Evolutionary conservation across 2,329 filamentous ascomycete species (phyloP).

Genomic region (Ophiognomonia clavigignenti-juglandacearum): DNA sequence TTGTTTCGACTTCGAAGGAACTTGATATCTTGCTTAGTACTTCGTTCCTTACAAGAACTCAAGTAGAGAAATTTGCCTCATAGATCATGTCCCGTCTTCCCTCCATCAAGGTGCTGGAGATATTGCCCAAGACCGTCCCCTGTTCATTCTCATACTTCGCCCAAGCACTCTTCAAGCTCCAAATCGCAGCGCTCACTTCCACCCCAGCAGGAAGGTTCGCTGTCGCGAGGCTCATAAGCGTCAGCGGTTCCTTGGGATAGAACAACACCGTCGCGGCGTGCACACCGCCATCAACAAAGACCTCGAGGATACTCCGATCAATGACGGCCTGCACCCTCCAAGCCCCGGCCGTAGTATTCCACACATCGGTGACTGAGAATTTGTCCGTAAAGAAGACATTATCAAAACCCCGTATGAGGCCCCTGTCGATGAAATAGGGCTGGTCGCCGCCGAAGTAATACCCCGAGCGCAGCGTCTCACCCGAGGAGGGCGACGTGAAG

Average conservation of each 20-base stretch:
- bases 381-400: conserved; percentile 49
- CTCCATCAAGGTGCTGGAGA: conserved; percentile 10
- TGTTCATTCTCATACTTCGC: conserved; percentile 20
- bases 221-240: conserved; percentile 29
- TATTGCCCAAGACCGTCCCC: conserved; percentile 23
- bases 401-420: conserved; percentile 33
- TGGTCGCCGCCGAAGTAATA: conserved; percentile 43
- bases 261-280: conserved; percentile 45
- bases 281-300: conserved; percentile 48
- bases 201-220: conserved; percentile 30
- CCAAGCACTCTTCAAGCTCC: conserved; percentile 34
- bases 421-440: conserved; percentile 47
- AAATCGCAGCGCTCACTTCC: conserved; percentile 30
- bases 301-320: conserved; percentile 49
- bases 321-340: conserved; percentile 41
- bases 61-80: conserved; percentile 10
- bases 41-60: not conserved
- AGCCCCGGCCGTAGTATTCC: conserved; percentile 17
- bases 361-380: conserved; percentile 31
- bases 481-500: conserved; percentile 37
- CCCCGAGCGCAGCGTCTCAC: conserved; percentile 45
- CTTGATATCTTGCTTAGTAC: not conserved
- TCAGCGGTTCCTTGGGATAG: conserved; percentile 40
- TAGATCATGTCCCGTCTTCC: conserved; percentile 19
- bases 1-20: too few species aligned